Base-by-base conservation (phyloP, 768 basidiomycete species). In the Leccinum rimulosum region DNA sequence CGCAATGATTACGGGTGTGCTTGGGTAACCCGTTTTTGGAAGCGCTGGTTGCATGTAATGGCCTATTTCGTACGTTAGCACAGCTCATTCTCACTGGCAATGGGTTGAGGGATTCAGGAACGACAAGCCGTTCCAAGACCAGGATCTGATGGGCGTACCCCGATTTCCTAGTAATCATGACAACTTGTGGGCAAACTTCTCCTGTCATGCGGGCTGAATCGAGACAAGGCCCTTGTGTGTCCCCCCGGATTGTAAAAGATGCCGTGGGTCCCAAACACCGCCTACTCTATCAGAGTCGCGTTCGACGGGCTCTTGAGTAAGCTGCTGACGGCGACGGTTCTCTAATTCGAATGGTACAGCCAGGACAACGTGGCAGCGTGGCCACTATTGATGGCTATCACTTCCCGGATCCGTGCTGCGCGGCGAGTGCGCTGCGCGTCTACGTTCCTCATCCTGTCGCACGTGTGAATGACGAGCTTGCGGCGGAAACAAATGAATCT, bases 121-220 rank as follows among this genome's bases (percentile, higher is more conserved):
- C 47, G 47, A 35, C 6, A 40, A 25, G 50, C n/a, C 50, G 17
- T 53, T 56, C 51, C 51, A 59, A 51, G 40, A 22, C 60, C 45
- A 59, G 55, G 58, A 67, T 68, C 64, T 60, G 66, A 67, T 66
- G 56, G 36, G 33, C 7, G 54, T 43, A 53, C 51, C 52, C 58
- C 31, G 50, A 47, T 60, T 19, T 40, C 31, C 3, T 25, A 50
- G 51, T 59, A 52, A 67, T 67, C 50, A 66, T 68, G 60, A 65
- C 43, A 60, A 40, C n/a, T 31, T 55, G 59, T 51, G 57, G 25
- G 49, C 35, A 22, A 52, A n/a, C 51, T 15, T 35, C 38, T 36
- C 55, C 57, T 62, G 49, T 57, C 64, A 62, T 56, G 47, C 36
- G 58, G 12, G 5, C 40, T 65, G 40, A 38, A 53, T 55, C 54